phyloP scores from a whole-genome alignment of 257 asterid genomes.

The Solanum clarkiae region DNA sequence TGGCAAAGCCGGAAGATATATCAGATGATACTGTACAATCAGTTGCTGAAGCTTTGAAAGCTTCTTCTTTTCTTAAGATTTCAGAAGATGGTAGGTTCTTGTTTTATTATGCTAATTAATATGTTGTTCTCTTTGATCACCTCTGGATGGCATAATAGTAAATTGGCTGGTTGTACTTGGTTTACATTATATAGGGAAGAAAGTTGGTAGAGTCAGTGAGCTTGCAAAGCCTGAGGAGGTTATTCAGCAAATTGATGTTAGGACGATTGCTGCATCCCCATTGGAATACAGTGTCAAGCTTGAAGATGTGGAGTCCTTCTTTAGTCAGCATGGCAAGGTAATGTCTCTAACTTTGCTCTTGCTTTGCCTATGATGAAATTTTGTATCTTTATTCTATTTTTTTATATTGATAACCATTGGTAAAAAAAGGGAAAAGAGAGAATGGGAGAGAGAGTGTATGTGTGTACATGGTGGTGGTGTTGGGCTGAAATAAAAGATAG shows the following conservation, averaged over 20 bases:
- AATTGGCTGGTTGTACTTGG: background rate
- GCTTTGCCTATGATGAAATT: background rate
- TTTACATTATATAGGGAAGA: constrained; percentile 39
- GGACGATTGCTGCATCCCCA: constrained; percentile 86
- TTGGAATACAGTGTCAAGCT: constrained; percentile 64
- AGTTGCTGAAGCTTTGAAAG: constrained; percentile 65
- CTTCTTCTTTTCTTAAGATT: constrained; percentile 64
- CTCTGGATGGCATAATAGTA: background rate
- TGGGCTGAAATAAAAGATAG: background rate
- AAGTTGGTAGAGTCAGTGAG: constrained; percentile 68
- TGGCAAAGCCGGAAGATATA: constrained; percentile 60
- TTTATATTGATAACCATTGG: background rate
- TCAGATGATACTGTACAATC: constrained; percentile 54
- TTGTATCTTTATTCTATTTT: background rate
- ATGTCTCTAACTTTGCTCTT: background rate
- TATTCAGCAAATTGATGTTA: constrained; percentile 62
- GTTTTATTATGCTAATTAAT: background rate
- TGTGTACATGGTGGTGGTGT: background rate
- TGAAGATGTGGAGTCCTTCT: constrained; percentile 75
- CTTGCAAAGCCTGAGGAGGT: constrained; percentile 73
- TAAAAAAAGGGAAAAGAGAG: background rate
- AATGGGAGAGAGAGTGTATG: no score
- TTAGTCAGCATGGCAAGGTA: constrained; percentile 62
- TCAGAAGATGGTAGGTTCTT: constrained; percentile 76
- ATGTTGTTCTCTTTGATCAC: background rate